These are phyloP conservation scores for Kwoniella shivajii DNA, from an alignment of 1,284 basidiomycete species.

Conservation along the genomic window DNA sequence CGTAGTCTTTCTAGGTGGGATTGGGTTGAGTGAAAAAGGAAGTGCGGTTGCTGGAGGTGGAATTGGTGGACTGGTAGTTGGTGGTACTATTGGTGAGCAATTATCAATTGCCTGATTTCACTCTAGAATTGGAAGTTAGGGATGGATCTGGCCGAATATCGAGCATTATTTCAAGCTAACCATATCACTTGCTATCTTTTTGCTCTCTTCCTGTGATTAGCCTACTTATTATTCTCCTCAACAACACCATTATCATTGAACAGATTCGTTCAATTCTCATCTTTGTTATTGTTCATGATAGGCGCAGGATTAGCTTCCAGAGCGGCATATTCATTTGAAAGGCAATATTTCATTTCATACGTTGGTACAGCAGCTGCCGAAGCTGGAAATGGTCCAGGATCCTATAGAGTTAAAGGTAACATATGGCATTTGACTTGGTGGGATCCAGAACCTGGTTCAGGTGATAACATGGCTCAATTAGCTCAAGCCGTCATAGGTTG, in stretches of 20 bases:
- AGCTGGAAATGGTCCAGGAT: conserved; percentile 76
- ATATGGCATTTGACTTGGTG: conserved; percentile 86
- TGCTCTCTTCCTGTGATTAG: conserved; percentile 9
- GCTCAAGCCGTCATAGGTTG: conserved; percentile 43
- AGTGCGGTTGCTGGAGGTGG: conserved; percentile 50
- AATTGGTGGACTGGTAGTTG: conserved; percentile 73
- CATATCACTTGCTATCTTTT: background rate
- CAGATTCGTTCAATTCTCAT: conserved; percentile 78
- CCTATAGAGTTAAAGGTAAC: conserved; percentile 71
- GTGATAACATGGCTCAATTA: conserved; percentile 52
- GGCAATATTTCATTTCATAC: conserved; percentile 64
- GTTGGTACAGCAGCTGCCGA: conserved; percentile 75
- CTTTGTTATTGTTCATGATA: conserved; percentile 80
- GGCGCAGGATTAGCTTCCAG: conserved; percentile 82
- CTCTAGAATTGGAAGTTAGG: background rate
- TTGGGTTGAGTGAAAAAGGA: conserved; percentile 38
- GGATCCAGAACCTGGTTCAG: conserved; percentile 63
- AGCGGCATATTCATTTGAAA: conserved; percentile 67
- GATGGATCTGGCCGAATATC: too few species aligned
- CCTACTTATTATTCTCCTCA: conserved; percentile 37
- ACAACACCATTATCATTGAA: conserved; percentile 58
- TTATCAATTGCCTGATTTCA: background rate
- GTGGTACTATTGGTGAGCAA: conserved; percentile 58
- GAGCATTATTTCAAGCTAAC: background rate
- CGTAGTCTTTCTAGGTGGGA: conserved; percentile 85